These are phyloP conservation scores for Neurospora sp. DNA, from an alignment of 495 filamentous ascomycete genomes.

Conservation along the genomic window DNA sequence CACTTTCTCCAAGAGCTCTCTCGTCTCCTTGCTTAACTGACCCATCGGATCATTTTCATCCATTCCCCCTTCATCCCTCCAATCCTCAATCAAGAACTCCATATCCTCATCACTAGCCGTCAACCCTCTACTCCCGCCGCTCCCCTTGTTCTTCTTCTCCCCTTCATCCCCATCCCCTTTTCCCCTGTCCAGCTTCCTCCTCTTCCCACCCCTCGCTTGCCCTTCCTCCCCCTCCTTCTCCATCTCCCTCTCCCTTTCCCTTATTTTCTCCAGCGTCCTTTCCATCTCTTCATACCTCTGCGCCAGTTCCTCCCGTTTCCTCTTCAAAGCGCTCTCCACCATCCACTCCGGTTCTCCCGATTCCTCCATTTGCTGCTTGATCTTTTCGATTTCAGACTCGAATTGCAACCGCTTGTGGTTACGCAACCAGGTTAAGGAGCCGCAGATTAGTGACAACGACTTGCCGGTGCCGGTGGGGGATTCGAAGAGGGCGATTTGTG, in stretches of 20 bases:
- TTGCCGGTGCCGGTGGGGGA: constrained; percentile 91
- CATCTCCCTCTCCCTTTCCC: constrained; percentile 55
- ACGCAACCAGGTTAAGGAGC: constrained; percentile 85
- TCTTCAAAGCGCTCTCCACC: constrained; percentile 55
- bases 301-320: constrained; percentile 56
- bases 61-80: constrained; percentile 67
- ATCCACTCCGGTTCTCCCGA: constrained; percentile 85
- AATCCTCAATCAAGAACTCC: constrained; percentile 69
- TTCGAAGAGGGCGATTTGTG: constrained; percentile 81
- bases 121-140: constrained; percentile 15
- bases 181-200: constrained; percentile 5
- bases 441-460: constrained; percentile 91
- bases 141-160: constrained; percentile 12
- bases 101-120: constrained; percentile 49
- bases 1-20: constrained; percentile 51
- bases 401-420: constrained; percentile 64
- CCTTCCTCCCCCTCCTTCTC: constrained; percentile 37
- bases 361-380: constrained; percentile 29
- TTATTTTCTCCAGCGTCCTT: constrained; percentile 52
- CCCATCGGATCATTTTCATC: constrained; percentile 18
- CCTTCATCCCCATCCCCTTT: constrained; percentile 11
- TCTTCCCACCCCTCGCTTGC: constrained; percentile 22
- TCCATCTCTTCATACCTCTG: constrained; percentile 63
- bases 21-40: constrained; percentile 50
- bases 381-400: constrained; percentile 33